Base-by-base conservation (phyloP, 1,284 basidiomycete species). In the Gymnopus androsaceus region DNA sequence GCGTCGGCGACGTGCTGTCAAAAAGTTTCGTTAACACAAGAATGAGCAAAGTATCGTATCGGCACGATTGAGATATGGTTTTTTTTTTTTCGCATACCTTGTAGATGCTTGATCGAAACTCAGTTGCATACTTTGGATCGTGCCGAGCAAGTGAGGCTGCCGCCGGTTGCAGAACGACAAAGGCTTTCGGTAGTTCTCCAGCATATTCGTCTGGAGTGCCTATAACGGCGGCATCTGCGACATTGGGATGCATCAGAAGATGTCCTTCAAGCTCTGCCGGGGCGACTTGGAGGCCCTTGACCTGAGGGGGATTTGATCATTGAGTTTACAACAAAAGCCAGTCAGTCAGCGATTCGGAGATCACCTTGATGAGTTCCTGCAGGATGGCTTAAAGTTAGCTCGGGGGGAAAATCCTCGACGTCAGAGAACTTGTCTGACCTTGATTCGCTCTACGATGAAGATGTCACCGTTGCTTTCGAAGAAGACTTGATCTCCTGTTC, bases 1-100 rank as follows among this genome's bases (percentile, higher is more conserved):
- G 72, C 66, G 44, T 80, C 75, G 3, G 74, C 63, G 23, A 84
- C 81, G 59, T 76, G 75, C 75, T 82, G 58, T 31, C 44, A 54
- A 41, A 36, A 33, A 28, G 15, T 36, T 15, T 38, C 17, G 34
- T 31, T 49, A 50, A 54, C 51, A 42, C 40, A 51, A n/a, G n/a
- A n/a, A n/a, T n/a, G 19, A 59, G 31, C 15, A 27, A 59, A 48
- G 34, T 45, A 31, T 17, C 7, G 4, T n/a, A 30, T n/a, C n/a
- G n/a, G n/a, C n/a, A n/a, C n/a, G n/a, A n/a, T n/a, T n/a, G n/a
- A n/a, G 11, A 36, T 4, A 5, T 11, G 21, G 19, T n/a, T 17
- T 40, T 23, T 21, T 31, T 17, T 42, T 3, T 23, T 28, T 1
- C 2, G 11, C 50, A 36, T 38, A 61, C 64, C 55, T 62, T 58